Conservation (phyloP, 176 grass and related monocot species). For the Tuctoria greenei region DNA sequence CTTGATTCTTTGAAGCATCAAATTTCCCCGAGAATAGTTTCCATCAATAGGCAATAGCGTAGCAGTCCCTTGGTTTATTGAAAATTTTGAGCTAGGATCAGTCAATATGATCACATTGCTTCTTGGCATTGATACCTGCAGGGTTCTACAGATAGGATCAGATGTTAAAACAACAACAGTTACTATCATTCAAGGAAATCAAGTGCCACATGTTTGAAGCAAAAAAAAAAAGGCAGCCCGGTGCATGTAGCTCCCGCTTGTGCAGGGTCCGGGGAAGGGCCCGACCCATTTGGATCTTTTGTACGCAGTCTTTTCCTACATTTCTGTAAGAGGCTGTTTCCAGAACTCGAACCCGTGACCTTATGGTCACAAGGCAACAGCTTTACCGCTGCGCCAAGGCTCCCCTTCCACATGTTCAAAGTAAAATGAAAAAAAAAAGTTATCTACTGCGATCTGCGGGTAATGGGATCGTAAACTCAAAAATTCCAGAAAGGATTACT, state of each 20-base stretch:
- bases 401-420: conserved; percentile 7
- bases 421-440: conserved; percentile 6
- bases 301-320: no score
- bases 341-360: no score
- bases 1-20: conserved; percentile 95
- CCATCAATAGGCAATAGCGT: conserved; percentile 61
- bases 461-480: background rate
- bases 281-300: no score
- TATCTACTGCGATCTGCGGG: background rate
- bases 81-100: conserved; percentile 66
- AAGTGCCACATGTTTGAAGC: conserved; percentile 8
- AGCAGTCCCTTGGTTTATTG: conserved; percentile 47
- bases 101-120: conserved; percentile 87
- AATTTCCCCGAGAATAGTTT: conserved; percentile 79
- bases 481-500: background rate
- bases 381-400: no score
- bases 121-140: conserved; percentile 83
- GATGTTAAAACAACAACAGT: conserved; percentile 50
- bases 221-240: conserved; percentile 7
- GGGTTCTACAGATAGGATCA: conserved; percentile 81
- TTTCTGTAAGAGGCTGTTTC: no score
- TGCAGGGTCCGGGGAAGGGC: no score
- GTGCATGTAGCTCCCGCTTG: no score
- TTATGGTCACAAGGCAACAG: no score
- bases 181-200: background rate